These are phyloP conservation scores for Podospora fimiseda DNA, from an alignment of 495 filamentous ascomycete genomes.

Conservation along the genomic window DNA sequence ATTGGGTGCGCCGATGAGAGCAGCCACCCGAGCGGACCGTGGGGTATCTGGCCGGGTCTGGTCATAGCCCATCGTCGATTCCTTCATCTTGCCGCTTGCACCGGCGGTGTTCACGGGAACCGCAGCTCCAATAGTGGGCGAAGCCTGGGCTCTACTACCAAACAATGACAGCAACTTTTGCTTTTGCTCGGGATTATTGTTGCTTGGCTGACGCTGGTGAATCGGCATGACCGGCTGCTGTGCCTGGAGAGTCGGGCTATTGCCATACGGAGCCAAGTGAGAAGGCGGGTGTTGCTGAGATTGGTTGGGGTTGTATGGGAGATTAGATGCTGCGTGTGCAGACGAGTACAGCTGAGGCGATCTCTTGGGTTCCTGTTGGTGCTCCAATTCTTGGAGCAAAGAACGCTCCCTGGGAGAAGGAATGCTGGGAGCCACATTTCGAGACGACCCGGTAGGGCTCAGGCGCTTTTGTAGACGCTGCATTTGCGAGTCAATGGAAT, in stretches of 20 bases:
- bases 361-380: constrained; percentile 8
- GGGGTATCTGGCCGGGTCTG: constrained; percentile 31
- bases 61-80: constrained; percentile 24
- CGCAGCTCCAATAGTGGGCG: constrained; percentile 9
- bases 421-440: constrained; percentile 4
- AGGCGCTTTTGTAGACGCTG: constrained; percentile 13
- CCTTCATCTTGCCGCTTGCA: constrained; percentile 37
- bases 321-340: constrained; percentile 16
- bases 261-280: neutral
- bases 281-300: neutral
- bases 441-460: neutral
- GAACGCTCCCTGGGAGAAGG: constrained; percentile 20
- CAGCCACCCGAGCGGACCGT: constrained; percentile 32
- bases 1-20: constrained; percentile 26
- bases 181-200: constrained; percentile 53
- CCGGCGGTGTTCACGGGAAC: constrained; percentile 4
- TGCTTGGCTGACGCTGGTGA: constrained; percentile 18
- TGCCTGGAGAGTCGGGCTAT: neutral
- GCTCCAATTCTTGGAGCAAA: constrained; percentile 13
- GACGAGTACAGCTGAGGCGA: constrained; percentile 15
- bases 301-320: constrained; percentile 11
- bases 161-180: constrained; percentile 66
- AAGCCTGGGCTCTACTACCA: constrained; percentile 26
- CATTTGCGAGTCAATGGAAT: constrained; percentile 10
- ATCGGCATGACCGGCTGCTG: neutral